Evolutionary conservation across 169 alveolate species (phyloP).

Genomic region (Plasmodium berghei): DNA sequence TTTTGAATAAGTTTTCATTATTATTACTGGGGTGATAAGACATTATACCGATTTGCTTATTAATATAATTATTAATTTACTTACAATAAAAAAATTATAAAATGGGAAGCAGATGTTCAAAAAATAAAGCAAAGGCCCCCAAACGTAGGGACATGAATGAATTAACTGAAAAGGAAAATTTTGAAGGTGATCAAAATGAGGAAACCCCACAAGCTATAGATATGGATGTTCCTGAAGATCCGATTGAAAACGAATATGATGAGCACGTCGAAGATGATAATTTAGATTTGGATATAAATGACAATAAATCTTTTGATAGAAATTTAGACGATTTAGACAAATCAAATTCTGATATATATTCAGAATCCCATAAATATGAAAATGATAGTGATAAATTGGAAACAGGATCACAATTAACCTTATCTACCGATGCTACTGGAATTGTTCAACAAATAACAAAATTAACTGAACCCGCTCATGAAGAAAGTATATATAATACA

Average conservation of each 20-base stretch:
- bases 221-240: conserved; percentile 60
- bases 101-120: conserved; percentile 76
- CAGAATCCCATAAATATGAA: conserved; percentile 70
- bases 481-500: conserved; percentile 54
- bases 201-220: conserved; percentile 15
- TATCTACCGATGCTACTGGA: conserved; percentile 77
- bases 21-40: not conserved
- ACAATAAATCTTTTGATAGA: conserved; percentile 57
- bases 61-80: not conserved
- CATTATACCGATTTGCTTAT: not conserved
- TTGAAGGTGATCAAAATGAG: conserved; percentile 37
- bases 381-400: conserved; percentile 70
- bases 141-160: conserved; percentile 82
- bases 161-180: conserved; percentile 54
- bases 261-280: conserved; percentile 71
- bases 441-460: conserved; percentile 77
- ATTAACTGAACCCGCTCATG: conserved; percentile 76
- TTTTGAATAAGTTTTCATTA: not conserved
- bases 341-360: conserved; percentile 67
- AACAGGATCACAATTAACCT: conserved; percentile 71
- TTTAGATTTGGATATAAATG: conserved; percentile 72
- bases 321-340: conserved; percentile 59
- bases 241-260: conserved; percentile 45
- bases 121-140: conserved; percentile 82
- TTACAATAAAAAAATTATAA: conserved; percentile 18